phyloP scores from a whole-genome alignment of 2,329 filamentous ascomycete genomes.

The Monilinia vaccinii-corymbosi region DNA sequence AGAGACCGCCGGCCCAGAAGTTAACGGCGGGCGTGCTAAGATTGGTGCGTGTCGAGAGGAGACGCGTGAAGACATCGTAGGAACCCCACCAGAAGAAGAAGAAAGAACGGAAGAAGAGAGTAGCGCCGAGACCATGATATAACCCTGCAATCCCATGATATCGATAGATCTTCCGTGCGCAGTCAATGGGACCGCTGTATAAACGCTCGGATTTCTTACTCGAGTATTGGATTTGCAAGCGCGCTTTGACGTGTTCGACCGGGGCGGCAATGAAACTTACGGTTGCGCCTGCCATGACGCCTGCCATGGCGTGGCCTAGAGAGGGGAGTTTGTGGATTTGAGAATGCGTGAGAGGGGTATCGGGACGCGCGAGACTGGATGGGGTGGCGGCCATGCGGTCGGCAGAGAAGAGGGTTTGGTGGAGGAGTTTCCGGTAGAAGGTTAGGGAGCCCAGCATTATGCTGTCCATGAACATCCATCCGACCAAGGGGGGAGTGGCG shows the following conservation, averaged over 20 bases:
- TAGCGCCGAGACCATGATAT: slow-evolving; percentile 79
- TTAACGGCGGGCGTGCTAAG: slow-evolving; percentile 76
- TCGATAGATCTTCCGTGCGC: slow-evolving; percentile 58
- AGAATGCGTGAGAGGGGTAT: slow-evolving; percentile 22
- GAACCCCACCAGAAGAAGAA: slow-evolving; percentile 99
- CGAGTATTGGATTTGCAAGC: slow-evolving; percentile 89
- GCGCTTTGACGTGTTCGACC: slow-evolving; percentile 90
- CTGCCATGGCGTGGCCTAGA: slow-evolving; percentile 79
- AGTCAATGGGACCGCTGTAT: slow-evolving; percentile 84
- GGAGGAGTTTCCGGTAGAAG: slow-evolving; percentile 76
- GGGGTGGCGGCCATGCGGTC: slow-evolving; percentile 28
- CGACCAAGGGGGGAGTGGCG: slow-evolving; percentile 80
- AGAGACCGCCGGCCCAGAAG: slow-evolving; percentile 93
- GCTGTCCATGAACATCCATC: slow-evolving; percentile 98
- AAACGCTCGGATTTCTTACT: slow-evolving; percentile 66
- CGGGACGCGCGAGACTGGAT: slow-evolving; percentile 15
- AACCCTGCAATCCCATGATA: slow-evolving; percentile 69
- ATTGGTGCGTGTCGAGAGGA: slow-evolving; percentile 55
- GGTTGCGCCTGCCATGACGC: slow-evolving; percentile 77
- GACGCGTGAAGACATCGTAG: slow-evolving; percentile 74
- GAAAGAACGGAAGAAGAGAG: slow-evolving; percentile 79
- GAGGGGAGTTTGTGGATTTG: slow-evolving; percentile 51
- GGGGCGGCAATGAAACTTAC: slow-evolving; percentile 90
- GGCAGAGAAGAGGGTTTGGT: slow-evolving; percentile 67
- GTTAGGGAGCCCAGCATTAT: slow-evolving; percentile 87